Base-by-base conservation (phyloP, 1,284 basidiomycete genomes). In the Moesziomyces sp. region DNA sequence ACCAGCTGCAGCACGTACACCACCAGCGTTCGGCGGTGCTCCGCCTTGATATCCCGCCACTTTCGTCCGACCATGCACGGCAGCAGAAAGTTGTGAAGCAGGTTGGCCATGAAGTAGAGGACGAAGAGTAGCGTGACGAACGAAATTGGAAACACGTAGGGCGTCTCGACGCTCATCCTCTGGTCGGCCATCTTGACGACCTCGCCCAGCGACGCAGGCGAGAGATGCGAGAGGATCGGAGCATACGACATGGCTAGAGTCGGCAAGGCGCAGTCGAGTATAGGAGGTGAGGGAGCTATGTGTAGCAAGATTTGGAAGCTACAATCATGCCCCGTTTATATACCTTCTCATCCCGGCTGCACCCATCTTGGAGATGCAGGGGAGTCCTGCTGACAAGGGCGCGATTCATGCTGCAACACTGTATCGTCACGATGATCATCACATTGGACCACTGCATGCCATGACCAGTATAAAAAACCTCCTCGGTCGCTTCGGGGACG, bases 1-100 rank as follows among this genome's bases (percentile, higher is more conserved):
- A 73, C 14, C 21, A 61, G 24, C 42, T 61, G 63, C 18, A 72
- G 52, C 13, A 64, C 35, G 55, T 70, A 70, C 19, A 70, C 44
- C 5, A 70, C 67, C 61, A 66, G 51, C 5, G 63, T 66, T 8
- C 56, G 56, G 2, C 52, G 42, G n/a, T 66, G 63, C 45, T 66
- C 63, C 8, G 52, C 23, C 26, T 59, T 58, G 46, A 66, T n/a
- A 3, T 38, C 30, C 21, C 26, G 21, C 63, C 63, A 59, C 46
- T 54, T 50, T 11, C 51, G 52, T 1, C 52, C 46, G 14, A 58
- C 40, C 23, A 35, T 28, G 2, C 23, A 26, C 4, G 61, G 61
- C 3, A 63, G 50, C 23, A 63, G n/a, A 1, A 57, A 21, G 18
- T 63, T 57, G 50, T 57, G 61, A 14, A 63, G 30, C 26, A 63